Evolutionary conservation across 1,284 basidiomycete genomes (phyloP).

Genomic region (Blastosporella zonata): DNA sequence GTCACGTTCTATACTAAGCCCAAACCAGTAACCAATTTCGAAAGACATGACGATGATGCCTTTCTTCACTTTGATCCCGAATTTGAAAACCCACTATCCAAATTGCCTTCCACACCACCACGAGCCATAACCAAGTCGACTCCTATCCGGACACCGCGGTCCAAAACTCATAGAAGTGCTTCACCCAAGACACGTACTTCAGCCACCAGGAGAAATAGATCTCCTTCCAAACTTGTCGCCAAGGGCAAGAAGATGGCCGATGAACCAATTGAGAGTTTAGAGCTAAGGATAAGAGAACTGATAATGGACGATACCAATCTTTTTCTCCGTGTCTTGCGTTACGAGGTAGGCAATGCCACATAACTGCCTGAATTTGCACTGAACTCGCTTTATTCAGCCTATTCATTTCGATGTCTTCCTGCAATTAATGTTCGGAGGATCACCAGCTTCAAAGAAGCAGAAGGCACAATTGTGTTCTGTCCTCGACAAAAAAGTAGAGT

Average conservation of each 20-base stretch:
- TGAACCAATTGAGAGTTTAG: slow-evolving; percentile 38
- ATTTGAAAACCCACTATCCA: slow-evolving; percentile 7
- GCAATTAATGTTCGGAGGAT: slow-evolving; percentile 30
- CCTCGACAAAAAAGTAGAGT: slow-evolving; percentile 55
- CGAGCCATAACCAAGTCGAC: not conserved
- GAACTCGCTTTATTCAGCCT: slow-evolving; percentile 39
- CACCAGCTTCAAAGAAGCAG: slow-evolving; percentile 31
- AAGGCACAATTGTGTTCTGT: slow-evolving; percentile 45
- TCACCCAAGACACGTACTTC: not conserved
- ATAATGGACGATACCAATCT: slow-evolving; percentile 46
- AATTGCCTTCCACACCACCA: not conserved
- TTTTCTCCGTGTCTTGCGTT: slow-evolving; percentile 56
- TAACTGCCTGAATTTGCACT: not conserved
- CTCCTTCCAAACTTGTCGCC: not conserved
- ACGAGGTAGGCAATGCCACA: slow-evolving; percentile 48
- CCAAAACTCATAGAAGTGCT: slow-evolving; percentile 1
- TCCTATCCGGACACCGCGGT: not conserved
- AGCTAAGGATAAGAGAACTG: slow-evolving; percentile 36
- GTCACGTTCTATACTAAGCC: not conserved
- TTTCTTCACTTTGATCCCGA: slow-evolving; percentile 37
- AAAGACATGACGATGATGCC: slow-evolving; percentile 27
- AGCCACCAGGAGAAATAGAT: not conserved
- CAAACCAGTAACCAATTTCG: slow-evolving; percentile 9
- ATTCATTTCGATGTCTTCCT: slow-evolving; percentile 57
- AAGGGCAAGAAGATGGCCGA: slow-evolving; percentile 12